These are phyloP conservation scores for Rhodotorula sp. DNA, from an alignment of 1,284 basidiomycete genomes.

Conservation along the genomic window DNA sequence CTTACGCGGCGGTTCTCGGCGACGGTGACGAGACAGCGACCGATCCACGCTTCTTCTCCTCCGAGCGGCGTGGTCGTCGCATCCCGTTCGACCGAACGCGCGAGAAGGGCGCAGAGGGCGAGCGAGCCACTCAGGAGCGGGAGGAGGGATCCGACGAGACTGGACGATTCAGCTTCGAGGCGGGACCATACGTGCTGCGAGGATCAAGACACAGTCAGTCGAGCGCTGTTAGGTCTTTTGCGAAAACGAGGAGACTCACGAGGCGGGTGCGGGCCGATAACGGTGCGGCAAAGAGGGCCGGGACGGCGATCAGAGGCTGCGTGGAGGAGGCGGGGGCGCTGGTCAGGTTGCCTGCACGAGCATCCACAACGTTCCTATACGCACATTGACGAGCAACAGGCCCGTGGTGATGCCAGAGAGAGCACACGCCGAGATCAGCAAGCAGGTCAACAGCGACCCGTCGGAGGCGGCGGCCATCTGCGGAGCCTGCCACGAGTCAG, in stretches of 20 bases:
- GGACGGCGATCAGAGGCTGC: constrained; percentile 7
- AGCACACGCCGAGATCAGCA: background rate
- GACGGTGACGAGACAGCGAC: background rate
- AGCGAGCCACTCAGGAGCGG: constrained; percentile 4
- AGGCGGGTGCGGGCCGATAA: background rate
- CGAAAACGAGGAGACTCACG: background rate
- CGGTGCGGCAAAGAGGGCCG: background rate
- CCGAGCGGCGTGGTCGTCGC: background rate
- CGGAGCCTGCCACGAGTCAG: no score
- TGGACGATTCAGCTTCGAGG: background rate
- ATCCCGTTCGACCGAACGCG: background rate
- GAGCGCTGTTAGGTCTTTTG: background rate
- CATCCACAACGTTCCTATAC: background rate
- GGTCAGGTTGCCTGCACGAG: background rate
- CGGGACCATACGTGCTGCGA: constrained; percentile 19
- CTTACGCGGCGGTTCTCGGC: constrained; percentile 8
- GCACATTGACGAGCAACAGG: background rate
- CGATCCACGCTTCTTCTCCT: background rate
- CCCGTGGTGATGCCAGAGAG: background rate
- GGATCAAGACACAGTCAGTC: background rate
- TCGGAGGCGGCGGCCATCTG: background rate
- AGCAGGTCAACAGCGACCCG: background rate
- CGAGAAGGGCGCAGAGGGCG: constrained; percentile 11
- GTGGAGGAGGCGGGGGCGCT: no score
- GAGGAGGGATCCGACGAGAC: background rate